Base-by-base conservation (phyloP, 1,284 basidiomycete species). In the Melanopsichium pennsylvanicum region DNA sequence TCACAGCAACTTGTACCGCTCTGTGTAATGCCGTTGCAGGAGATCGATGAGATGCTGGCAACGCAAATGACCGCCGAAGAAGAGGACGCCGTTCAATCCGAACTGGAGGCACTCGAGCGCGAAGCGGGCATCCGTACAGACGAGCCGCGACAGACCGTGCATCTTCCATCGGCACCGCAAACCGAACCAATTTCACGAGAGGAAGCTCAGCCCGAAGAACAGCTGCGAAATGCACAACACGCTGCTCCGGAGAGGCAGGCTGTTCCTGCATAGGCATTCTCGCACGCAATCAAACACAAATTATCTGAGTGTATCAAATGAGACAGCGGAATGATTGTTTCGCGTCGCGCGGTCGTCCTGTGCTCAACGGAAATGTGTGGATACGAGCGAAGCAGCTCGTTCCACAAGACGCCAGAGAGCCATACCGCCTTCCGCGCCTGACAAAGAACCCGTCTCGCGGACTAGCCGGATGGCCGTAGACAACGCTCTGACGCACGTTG, bases 51-150 rank as follows among this genome's bases (percentile, higher is more conserved):
- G 78, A 88, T 94, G 84, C 84, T 98, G 15, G 87, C 89, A 31
- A 90, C 89, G 63, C 88, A 85, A 27, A 86, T 98, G 72, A 89
- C 90, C 1, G 81, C 88, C 5, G 93, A 95, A 49, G 96, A 98
- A 54, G 95, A 98, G 79, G 93, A 96, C 44, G 90, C 88, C 10
- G 95, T 98, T 0, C 90, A 94, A 76, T 84, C 84, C 4, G 95
- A 98, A 38, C 43, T 78, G 35, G 70, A 59, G 22, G 49, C 46
- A 5, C 66, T 78, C 29, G 61, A 72, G n/a, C 56, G 57, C 41
- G 64, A 72, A 55, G 59, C 64, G 5, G 55, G 41, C 23, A 58
- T 56, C 22, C 22, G 42, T 6, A 19, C 19, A 42, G 29, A 49
- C 46, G 55, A 61, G 31, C 51, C 56, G 13, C 21, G 50, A 26